These are phyloP conservation scores for Hanseniaspora guilliermondii DNA, from an alignment of 805 yeast genomes.

Conservation along the genomic window DNA sequence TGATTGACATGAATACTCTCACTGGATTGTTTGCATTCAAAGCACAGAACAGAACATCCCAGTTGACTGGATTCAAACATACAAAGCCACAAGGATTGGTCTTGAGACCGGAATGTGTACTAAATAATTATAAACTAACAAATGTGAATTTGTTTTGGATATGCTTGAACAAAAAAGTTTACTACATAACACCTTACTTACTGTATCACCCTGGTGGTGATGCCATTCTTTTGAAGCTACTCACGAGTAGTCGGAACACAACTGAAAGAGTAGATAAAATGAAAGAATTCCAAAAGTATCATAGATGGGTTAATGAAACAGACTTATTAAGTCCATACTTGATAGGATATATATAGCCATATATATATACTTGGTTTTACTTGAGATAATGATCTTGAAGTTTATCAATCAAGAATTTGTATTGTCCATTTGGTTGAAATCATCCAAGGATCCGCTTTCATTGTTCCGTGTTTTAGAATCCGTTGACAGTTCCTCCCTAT, in stretches of 20 bases:
- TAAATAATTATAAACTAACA: constrained; percentile 41
- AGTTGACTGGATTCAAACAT: constrained; percentile 15
- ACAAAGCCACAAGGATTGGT: constrained; percentile 34
- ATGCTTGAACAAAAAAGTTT: constrained; percentile 63
- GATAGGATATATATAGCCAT: background rate
- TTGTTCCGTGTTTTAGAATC: background rate
- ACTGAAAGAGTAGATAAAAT: constrained; percentile 39
- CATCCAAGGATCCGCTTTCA: background rate
- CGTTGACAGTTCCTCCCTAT: background rate
- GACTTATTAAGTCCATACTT: background rate
- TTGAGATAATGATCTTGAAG: too few species aligned
- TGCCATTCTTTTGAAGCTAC: constrained; percentile 50
- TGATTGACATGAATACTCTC: constrained; percentile 15
- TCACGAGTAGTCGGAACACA: constrained; percentile 81
- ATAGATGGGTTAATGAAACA: constrained; percentile 61
- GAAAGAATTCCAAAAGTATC: constrained; percentile 35
- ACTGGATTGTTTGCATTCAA: constrained; percentile 17
- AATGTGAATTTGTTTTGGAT: constrained; percentile 66
- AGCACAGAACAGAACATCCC: constrained; percentile 14
- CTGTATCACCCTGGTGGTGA: constrained; percentile 90
- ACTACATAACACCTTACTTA: constrained; percentile 73
- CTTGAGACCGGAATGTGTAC: constrained; percentile 46
- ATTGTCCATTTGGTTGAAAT: background rate
- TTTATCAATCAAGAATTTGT: background rate
- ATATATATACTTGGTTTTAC: too few species aligned